Evolutionary conservation across 1,284 basidiomycete genomes (phyloP), one percentile per base, ranked within the genome.

Genomic region (Volvariella surrecta): DNA sequence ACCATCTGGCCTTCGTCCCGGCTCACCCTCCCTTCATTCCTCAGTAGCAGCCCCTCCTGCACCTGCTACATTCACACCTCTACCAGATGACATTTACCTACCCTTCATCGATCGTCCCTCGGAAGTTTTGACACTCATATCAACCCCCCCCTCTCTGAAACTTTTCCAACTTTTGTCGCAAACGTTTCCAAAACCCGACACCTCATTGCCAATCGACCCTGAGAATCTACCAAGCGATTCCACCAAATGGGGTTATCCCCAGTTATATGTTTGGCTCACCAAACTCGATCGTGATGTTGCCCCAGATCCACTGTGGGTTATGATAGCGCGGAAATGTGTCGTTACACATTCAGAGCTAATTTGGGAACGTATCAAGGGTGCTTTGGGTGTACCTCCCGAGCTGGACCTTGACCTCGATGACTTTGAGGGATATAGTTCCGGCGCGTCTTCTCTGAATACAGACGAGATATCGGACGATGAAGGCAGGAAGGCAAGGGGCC

Each of bases 361-460:
- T 47, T 89, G 85, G 85, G 86, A 89, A 58, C 73, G 85, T 42
- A 65, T 89, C 54, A 88, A 88, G 57, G 82, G 79, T 24, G 83
- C 82, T 0, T 63, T 89, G 1, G 86, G 86, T 8, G 76, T 87
- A 0, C 86, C 85, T 2, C 79, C 79, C 0, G 85, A 89, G 52
- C 66, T 89, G 7, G 85, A 88, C 50, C 54, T 72, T 19, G 74
- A 76, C 39, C 67, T 66, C 24, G 69, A 74, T 21, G 47, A 47
- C 17, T 11, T 31, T 35, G 38, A 43, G 49, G n/a, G 50, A 49
- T 45, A 48, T 50, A 35, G 51, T 52, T 43, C 42, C 48, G 21
- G 39, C 47, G 6, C 24, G 6, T 35, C 34, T 8, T 35, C 34
- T 6, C 8, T 35, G 51, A 55, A 57, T 42, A 58, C 62, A 13